A percentile compares a stretch with the other conserved stretches of the same genome.
Evolutionary conservation across 2,329 filamentous ascomycete species (phyloP).

Genomic region (Hymenoscyphus linearis): DNA sequence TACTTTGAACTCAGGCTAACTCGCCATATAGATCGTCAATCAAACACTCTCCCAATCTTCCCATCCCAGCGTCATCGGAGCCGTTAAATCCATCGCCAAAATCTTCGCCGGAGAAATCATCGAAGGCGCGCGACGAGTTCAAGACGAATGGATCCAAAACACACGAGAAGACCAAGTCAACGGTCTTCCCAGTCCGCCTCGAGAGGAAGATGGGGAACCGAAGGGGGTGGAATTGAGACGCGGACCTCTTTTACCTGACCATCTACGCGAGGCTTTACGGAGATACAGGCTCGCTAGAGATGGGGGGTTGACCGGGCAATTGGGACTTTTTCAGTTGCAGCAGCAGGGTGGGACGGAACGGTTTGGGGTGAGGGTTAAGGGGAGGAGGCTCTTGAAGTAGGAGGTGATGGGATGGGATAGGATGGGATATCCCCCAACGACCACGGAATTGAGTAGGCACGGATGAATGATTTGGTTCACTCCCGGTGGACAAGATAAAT

Average conservation of each 20-base stretch:
- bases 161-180: conserved; percentile 50
- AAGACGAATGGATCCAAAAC: conserved; percentile 63
- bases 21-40: conserved; percentile 60
- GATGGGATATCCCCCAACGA: too few species aligned
- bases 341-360: conserved; percentile 54
- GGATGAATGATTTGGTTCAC: too few species aligned
- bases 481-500: too few species aligned
- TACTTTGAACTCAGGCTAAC: background rate
- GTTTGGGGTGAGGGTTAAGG: conserved; percentile 36
- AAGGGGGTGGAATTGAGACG: conserved; percentile 35
- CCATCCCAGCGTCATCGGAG: conserved; percentile 65
- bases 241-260: conserved; percentile 65
- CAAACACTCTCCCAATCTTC: conserved; percentile 77
- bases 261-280: conserved; percentile 67
- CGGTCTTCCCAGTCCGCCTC: conserved; percentile 43
- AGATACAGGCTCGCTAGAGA: conserved; percentile 60
- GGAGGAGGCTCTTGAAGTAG: conserved; percentile 31
- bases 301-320: conserved; percentile 52
- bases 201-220: conserved; percentile 27
- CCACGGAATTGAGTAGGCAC: too few species aligned
- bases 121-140: conserved; percentile 64
- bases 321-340: conserved; percentile 57
- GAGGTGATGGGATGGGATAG: background rate
- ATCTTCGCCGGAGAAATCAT: conserved; percentile 73
- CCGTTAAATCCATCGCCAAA: conserved; percentile 72